phyloP scores from a whole-genome alignment of 2,329 filamentous ascomycete species.

The Colletotrichum orchidophilum region DNA sequence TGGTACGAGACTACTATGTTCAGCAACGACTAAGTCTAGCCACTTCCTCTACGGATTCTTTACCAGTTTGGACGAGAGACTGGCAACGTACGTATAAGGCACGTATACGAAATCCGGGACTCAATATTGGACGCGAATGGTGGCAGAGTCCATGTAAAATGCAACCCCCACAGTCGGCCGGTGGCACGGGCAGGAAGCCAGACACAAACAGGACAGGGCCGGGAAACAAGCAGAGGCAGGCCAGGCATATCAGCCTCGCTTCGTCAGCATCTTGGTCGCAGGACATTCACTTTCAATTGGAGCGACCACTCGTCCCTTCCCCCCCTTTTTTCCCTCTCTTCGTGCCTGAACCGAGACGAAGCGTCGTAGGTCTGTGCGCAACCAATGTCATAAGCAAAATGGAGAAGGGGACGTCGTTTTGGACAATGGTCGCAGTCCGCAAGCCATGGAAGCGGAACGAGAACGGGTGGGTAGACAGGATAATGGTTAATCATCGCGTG shows the following conservation, averaged over 20 bases:
- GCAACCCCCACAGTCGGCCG: constrained; percentile 27
- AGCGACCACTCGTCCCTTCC: background rate
- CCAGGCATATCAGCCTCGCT: constrained; percentile 6
- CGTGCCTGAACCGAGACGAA: background rate
- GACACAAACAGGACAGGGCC: background rate
- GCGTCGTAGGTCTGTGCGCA: background rate
- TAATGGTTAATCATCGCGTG: background rate
- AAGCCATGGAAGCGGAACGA: background rate
- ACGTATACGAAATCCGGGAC: background rate
- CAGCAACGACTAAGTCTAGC: background rate
- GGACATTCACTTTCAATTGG: background rate
- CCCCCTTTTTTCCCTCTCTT: background rate
- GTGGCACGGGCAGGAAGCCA: background rate
- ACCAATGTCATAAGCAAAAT: background rate
- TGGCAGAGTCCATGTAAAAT: background rate
- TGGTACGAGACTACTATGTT: background rate
- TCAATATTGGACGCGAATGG: background rate
- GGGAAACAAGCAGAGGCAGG: background rate
- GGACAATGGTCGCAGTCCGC: background rate
- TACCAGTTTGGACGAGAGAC: background rate
- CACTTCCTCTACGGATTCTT: background rate
- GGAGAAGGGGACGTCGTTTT: background rate
- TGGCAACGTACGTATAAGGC: background rate
- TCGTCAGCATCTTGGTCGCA: constrained; percentile 8
- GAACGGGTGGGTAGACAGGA: background rate